Base-by-base conservation (phyloP, 306 rosid species). In the Gastrolobium villosum region DNA sequence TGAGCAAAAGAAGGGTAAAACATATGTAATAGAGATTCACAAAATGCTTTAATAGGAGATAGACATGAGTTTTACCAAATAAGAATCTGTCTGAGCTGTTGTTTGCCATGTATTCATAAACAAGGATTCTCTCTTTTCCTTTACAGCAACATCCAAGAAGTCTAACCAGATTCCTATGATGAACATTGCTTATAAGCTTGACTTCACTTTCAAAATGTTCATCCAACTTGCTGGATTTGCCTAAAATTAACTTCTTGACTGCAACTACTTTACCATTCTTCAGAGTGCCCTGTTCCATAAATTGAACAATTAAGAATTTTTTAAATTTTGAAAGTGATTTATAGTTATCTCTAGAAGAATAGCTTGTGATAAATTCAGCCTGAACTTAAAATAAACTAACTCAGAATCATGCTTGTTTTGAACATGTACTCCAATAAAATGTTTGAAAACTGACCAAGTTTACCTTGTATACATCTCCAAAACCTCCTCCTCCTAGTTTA, bases 401-500 rank as follows among this genome's bases (percentile, higher is more conserved):
- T 26, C 59, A 67, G n/a, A 53, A 45, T 37, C 57, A 15, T 36
- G 30, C 36, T 46, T 36, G 41, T 2, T 61, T 56, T 36, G 0
- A 62, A 44, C 68, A 72, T 76, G 30, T 50, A n/a, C 1, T 6
- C 2, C 1, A 57, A 65, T 70, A 30, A 40, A 64, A 7, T 52
- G 10, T 14, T 14, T 69, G 65, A 46, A 79, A 37, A 26, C 31
- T 52, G 52, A 40, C 32, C 4, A 10, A 40, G 10, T 3, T 28
- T 72, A 91, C 96, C 97, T 88, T 91, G 66, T 87, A 89, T 53
- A 91, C 93, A 10, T 83, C 89, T 28, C 96, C 93, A 56, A 91
- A 91, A 32, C 93, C 96, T 60, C 96, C 96, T 79, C 86, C 93
- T 70, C 96, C 96, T 8, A 91, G 82, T 67, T 91, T 91, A 46